These are phyloP conservation scores for Thielaviopsis ethacetica DNA, from an alignment of 2,329 filamentous ascomycete genomes.

Conservation along the genomic window DNA sequence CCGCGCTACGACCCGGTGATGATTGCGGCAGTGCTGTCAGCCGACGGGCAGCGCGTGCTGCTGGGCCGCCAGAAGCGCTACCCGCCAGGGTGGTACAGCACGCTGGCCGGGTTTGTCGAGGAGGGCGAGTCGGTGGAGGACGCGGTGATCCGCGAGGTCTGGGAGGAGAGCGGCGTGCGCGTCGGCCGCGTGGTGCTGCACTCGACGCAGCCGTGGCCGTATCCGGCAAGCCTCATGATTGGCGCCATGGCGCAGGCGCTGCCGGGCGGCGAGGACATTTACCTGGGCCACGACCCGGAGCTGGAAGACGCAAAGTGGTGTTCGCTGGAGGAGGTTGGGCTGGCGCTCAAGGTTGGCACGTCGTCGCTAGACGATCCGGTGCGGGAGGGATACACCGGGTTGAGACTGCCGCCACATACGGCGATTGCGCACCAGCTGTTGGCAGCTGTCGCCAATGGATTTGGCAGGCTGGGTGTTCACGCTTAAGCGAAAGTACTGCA, in stretches of 20 bases:
- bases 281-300: constrained; percentile 77
- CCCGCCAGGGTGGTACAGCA: constrained; percentile 75
- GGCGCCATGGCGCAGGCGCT: constrained; percentile 75
- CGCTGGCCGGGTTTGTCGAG: constrained; percentile 74
- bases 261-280: constrained; percentile 61
- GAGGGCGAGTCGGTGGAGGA: constrained; percentile 76
- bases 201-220: constrained; percentile 76
- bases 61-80: constrained; percentile 75
- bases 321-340: constrained; percentile 58
- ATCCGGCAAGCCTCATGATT: constrained; percentile 73
- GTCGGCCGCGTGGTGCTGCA: constrained; percentile 68
- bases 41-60: constrained; percentile 60
- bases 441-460: constrained; percentile 61
- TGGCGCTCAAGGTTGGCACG: constrained; percentile 46
- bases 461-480: constrained; percentile 6
- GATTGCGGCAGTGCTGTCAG: constrained; percentile 81
- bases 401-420: constrained; percentile 69
- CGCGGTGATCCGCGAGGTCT: constrained; percentile 66
- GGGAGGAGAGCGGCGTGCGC: constrained; percentile 67
- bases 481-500: not conserved
- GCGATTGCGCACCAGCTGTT: constrained; percentile 90
- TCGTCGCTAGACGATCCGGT: constrained; percentile 50
- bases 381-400: constrained; percentile 47
- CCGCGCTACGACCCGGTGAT: constrained; percentile 87
- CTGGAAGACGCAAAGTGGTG: constrained; percentile 86